A percentile compares a stretch with the other conserved stretches of the same genome.
These are phyloP conservation scores for Russula olivacea DNA, from an alignment of 768 basidiomycete genomes.

Conservation along the genomic window DNA sequence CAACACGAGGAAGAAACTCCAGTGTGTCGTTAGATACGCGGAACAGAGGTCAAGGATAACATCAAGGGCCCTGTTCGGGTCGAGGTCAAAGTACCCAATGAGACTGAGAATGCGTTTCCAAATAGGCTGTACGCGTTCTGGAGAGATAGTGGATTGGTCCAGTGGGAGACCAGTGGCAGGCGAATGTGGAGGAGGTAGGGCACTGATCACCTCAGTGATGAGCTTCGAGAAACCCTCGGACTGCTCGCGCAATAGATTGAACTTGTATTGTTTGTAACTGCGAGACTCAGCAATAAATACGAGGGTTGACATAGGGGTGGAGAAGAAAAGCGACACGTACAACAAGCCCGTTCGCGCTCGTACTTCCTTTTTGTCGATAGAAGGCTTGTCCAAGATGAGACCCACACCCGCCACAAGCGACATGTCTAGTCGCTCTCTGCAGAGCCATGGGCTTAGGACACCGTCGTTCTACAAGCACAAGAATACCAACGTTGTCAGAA, in stretches of 20 bases:
- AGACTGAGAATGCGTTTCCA: slow-evolving; percentile 86
- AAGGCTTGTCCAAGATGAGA: slow-evolving; percentile 59
- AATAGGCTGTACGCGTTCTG: slow-evolving; percentile 58
- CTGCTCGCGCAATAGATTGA: slow-evolving; percentile 94
- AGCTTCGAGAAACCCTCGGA: slow-evolving; percentile 97
- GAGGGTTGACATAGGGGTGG: slow-evolving; percentile 1
- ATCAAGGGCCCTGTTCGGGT: slow-evolving; percentile 91
- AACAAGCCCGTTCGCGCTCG: slow-evolving; percentile 74
- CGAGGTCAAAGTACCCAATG: slow-evolving; percentile 94
- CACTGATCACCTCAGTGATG: slow-evolving; percentile 72
- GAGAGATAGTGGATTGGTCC: slow-evolving; percentile 52
- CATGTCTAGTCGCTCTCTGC: slow-evolving; percentile 71
- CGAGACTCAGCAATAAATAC: neutral
- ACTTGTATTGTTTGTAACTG: slow-evolving; percentile 97
- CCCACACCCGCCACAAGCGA: slow-evolving; percentile 55
- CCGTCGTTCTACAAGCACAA: slow-evolving; percentile 43
- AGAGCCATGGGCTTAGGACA: slow-evolving; percentile 53
- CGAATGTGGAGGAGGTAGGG: slow-evolving; percentile 70
- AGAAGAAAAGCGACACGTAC: slow-evolving; percentile 43
- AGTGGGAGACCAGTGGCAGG: slow-evolving; percentile 56
- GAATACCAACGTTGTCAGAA: neutral
- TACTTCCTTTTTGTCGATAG: slow-evolving; percentile 74
- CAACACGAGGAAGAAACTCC: slow-evolving; percentile 83
- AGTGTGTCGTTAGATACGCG: slow-evolving; percentile 73
- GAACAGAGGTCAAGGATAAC: slow-evolving; percentile 89